Evolutionary conservation across 164 flowering plant species (phyloP).

Genomic region (Stephania japonica): DNA sequence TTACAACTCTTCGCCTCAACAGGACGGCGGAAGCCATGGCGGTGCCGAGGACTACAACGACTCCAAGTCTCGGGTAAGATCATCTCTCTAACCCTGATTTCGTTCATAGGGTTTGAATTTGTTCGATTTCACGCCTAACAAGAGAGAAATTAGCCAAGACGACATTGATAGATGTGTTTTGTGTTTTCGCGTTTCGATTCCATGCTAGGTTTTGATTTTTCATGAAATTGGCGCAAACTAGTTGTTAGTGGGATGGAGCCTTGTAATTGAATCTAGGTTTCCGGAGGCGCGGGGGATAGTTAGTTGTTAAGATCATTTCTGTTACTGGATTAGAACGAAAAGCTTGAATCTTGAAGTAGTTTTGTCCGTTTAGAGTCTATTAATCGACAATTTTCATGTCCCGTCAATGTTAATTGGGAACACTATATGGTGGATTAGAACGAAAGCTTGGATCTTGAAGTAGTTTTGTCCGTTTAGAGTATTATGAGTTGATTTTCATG

Average conservation of each 20-base stretch:
- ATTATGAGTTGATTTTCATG: neutral
- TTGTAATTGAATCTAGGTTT: neutral
- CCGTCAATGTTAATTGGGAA: neutral
- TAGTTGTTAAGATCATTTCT: neutral
- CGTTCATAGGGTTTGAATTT: neutral
- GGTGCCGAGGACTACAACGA: conserved; percentile 35
- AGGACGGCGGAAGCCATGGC: conserved; percentile 25
- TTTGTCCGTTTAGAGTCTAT: neutral
- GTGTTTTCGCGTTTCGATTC: neutral
- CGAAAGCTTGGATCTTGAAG: neutral
- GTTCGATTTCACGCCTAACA: neutral
- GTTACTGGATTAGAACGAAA: neutral
- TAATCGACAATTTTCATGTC: neutral
- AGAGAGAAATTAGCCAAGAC: neutral
- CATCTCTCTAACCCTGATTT: no score
- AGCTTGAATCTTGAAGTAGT: neutral
- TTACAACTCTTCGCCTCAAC: conserved; percentile 35
- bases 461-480: neutral
- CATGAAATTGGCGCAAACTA: neutral
- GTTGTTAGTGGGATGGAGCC: neutral
- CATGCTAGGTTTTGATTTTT: neutral
- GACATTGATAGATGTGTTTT: neutral
- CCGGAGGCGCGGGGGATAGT: no score
- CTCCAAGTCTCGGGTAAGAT: conserved; percentile 43
- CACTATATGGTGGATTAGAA: neutral